These are phyloP conservation scores for Tricladium varicosporioides DNA, from an alignment of 2,329 filamentous ascomycete species.

Conservation along the genomic window DNA sequence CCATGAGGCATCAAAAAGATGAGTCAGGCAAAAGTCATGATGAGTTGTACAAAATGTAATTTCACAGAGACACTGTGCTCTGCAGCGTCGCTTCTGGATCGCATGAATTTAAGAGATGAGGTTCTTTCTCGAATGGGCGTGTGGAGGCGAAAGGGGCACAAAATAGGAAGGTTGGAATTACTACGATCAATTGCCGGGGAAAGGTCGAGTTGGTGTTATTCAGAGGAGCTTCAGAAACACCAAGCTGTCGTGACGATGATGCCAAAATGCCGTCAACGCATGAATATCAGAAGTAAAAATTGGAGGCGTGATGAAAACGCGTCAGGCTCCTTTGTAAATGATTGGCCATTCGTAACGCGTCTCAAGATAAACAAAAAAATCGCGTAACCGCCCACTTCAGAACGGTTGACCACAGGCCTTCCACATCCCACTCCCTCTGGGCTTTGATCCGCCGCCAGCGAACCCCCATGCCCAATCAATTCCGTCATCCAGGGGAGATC, in stretches of 20 bases:
- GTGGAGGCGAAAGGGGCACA: neutral
- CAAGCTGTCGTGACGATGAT: neutral
- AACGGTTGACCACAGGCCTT: no score
- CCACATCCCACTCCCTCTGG: no score
- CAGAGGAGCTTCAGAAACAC: neutral
- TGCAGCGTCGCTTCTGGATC: neutral
- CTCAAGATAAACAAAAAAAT: neutral
- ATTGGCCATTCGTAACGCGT: neutral
- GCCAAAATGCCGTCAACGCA: neutral
- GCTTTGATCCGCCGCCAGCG: neutral
- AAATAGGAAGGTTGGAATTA: neutral
- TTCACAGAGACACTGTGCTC: conserved; percentile 11
- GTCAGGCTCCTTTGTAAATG: neutral
- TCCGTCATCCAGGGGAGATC: neutral
- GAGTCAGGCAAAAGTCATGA: conserved; percentile 19
- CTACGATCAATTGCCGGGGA: neutral
- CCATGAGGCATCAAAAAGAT: neutral
- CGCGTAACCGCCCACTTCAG: neutral
- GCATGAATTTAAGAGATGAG: conserved; percentile 15
- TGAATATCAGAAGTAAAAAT: neutral
- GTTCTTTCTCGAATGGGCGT: neutral
- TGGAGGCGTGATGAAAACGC: neutral
- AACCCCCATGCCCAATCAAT: neutral
- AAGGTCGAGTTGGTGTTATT: neutral
- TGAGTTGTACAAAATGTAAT: conserved; percentile 31